Evolutionary conservation across 352 stramenopile species (phyloP).

Genomic region (Globisporangium canariense): DNA sequence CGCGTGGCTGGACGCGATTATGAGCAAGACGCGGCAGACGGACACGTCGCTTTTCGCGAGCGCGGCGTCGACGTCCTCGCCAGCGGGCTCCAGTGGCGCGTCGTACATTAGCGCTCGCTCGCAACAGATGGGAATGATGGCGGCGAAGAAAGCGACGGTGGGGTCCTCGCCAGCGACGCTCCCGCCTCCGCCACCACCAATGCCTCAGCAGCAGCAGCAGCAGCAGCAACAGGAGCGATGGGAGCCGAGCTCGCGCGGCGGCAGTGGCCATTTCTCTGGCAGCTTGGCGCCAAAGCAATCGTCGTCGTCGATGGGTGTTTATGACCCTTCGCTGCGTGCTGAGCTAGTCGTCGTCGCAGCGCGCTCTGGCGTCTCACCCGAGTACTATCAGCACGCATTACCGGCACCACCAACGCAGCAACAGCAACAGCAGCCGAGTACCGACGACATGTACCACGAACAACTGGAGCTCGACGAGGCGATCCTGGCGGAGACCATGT

Average conservation of each 20-base stretch:
- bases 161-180: background rate
- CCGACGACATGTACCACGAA: conserved; percentile 9
- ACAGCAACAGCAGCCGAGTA: background rate
- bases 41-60: conserved; percentile 16
- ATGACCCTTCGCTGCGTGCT: background rate
- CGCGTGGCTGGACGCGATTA: conserved; percentile 70
- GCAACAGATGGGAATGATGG: background rate
- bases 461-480: conserved; percentile 37
- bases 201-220: conserved; percentile 8
- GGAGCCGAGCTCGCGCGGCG: background rate
- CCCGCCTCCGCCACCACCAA: background rate
- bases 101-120: background rate
- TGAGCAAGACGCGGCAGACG: conserved; percentile 49
- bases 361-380: background rate
- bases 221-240: conserved; percentile 12
- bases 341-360: background rate
- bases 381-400: background rate
- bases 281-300: background rate
- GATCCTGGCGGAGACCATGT: conserved; percentile 39
- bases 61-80: conserved; percentile 16
- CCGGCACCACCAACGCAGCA: background rate
- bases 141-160: background rate
- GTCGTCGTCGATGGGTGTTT: background rate
- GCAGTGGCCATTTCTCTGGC: background rate
- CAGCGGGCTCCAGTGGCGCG: background rate